Base-by-base conservation (phyloP, 2,329 filamentous ascomycete genomes). In the Pseudonectria foliicola region DNA sequence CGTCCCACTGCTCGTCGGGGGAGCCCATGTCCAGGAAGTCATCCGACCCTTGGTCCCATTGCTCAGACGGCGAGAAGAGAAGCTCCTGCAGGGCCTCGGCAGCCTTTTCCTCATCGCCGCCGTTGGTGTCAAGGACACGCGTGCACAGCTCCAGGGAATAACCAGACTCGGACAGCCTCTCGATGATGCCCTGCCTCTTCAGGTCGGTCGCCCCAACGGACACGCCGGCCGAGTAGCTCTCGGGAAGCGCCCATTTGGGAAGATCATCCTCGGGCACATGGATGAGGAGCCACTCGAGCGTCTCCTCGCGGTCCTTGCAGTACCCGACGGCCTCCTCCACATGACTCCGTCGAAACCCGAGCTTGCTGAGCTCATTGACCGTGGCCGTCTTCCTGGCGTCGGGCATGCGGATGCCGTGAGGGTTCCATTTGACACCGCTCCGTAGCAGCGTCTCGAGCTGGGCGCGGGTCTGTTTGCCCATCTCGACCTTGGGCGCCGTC, bases 261-360 rank as follows among this genome's bases (percentile, higher is more conserved):
- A 96, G 66, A 52, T 96, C 92, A 55, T 98, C 92, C 56, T 98
- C 92, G 1, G 92, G 92, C 3, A 98, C 88, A 60, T 98, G 90
- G 33, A 96, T 89, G 31, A 98, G 73, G 12, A 98, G 72, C 92
- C 92, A 98, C 58, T 96, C 90, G 3, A 98, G 71, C 12, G 87
- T 82, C 62, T 98, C 92, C 56, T 95, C 89, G 21, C 83, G 75
- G 56, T 95, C 88, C 59, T 90, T 93, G 65, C 89, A 95, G 51
- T 89, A 79, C 29, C 78, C 78, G 1, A 85, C 77, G 7, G 92
- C 90, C 62, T 98, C 92, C 54, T 93, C 80, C 27, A 89, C 77
- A 55, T 98, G 92, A 51, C 83, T 93, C 50, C 71, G 73, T n/a
- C 90, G 80, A 59, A 98, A 98, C 0, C 87, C 89, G 33, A 93